Percentiles rank a stretch among this genome's conserved stretches.
These are phyloP conservation scores for Kodamaea hsintzibuensis DNA, from an alignment of 805 yeast species.

Conservation along the genomic window DNA sequence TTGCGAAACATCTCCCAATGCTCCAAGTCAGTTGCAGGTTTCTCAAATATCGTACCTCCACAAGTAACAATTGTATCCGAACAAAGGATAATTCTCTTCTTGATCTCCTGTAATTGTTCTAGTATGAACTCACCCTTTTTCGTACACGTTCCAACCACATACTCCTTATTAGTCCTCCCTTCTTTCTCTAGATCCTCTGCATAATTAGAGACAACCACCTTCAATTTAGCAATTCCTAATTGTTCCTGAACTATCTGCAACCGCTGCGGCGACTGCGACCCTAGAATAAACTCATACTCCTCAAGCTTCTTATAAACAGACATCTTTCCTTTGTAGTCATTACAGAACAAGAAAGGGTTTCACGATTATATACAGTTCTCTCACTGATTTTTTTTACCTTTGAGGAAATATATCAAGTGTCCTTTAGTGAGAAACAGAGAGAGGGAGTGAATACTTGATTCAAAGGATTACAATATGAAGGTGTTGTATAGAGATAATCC, in stretches of 20 bases:
- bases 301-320: slow-evolving; percentile 1
- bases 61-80: slow-evolving; percentile 81
- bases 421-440: not conserved
- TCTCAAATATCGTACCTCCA: slow-evolving; percentile 67
- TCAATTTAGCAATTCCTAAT: slow-evolving; percentile 49
- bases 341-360: not conserved
- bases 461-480: slow-evolving; percentile 21
- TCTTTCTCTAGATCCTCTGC: slow-evolving; percentile 72
- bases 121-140: slow-evolving; percentile 69
- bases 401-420: slow-evolving; percentile 8
- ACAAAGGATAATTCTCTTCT: slow-evolving; percentile 42
- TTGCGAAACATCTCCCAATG: slow-evolving; percentile 32
- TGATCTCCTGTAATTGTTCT: slow-evolving; percentile 31
- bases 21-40: slow-evolving; percentile 51
- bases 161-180: slow-evolving; percentile 45
- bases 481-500: slow-evolving; percentile 33
- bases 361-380: not conserved
- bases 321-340: not conserved
- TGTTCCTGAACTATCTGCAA: slow-evolving; percentile 61
- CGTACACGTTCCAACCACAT: slow-evolving; percentile 69
- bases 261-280: slow-evolving; percentile 85
- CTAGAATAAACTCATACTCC: slow-evolving; percentile 53
- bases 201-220: slow-evolving; percentile 63
- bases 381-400: slow-evolving; percentile 2
- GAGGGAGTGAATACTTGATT: not conserved